These are phyloP conservation scores for Syzygium aromaticum DNA, from an alignment of 345 rosid species.

Conservation along the genomic window DNA sequence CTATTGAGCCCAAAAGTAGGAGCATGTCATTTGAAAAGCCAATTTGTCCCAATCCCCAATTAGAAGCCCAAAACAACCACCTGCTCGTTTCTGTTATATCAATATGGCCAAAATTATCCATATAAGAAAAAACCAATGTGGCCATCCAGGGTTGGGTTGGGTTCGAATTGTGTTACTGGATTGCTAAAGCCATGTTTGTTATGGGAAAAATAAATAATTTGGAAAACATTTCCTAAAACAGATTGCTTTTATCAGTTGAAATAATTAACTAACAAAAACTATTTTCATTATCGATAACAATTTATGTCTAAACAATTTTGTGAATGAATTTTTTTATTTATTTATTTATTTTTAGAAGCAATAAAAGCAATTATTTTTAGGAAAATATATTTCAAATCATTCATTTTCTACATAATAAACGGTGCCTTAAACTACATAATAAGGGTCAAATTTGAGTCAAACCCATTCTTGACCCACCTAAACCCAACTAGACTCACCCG, in stretches of 20 bases:
- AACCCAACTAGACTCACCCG: background rate
- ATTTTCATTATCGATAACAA: background rate
- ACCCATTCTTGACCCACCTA: background rate
- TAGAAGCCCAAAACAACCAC: background rate
- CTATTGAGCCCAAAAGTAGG: background rate
- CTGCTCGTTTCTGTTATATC: background rate
- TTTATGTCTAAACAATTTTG: background rate
- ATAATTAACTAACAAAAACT: background rate
- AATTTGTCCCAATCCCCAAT: background rate
- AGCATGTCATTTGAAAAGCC: background rate
- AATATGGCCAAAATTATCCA: background rate
- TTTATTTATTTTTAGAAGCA: background rate
- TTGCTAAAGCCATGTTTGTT: background rate
- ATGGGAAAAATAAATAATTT: background rate
- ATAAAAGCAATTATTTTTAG: background rate
- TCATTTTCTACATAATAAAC: background rate
- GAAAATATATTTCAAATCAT: background rate
- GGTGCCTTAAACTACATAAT: background rate
- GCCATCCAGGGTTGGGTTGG: background rate
- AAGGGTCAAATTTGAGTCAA: background rate
- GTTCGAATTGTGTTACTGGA: background rate
- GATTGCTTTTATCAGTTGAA: background rate
- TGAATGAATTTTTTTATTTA: background rate
- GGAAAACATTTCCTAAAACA: background rate
- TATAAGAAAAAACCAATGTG: background rate